These are phyloP conservation scores for Yarrowia osloensis DNA, from an alignment of 805 yeast genomes.

Conservation along the genomic window DNA sequence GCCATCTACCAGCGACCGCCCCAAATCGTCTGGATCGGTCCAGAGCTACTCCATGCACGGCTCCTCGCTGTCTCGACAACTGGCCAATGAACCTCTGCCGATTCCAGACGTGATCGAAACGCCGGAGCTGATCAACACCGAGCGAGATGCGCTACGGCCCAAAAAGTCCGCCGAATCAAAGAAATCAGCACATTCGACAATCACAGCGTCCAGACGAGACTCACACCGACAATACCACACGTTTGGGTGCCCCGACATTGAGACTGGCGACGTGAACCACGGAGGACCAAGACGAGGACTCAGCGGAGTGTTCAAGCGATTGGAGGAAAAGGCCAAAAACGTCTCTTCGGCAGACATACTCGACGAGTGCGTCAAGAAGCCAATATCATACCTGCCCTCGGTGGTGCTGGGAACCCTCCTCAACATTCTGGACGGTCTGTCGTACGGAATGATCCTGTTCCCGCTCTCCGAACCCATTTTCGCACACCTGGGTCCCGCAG, in stretches of 20 bases:
- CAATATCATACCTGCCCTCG: constrained; percentile 64
- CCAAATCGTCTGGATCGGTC: not conserved
- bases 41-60: constrained; percentile 4
- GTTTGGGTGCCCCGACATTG: constrained; percentile 17
- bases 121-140: not conserved
- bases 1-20: not conserved
- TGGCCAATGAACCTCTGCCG: constrained; percentile 17
- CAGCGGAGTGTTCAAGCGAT: not conserved
- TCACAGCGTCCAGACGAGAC: not conserved
- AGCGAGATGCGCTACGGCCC: constrained; percentile 1
- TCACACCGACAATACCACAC: constrained; percentile 21
- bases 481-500: constrained; percentile 78
- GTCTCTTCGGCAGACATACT: not conserved
- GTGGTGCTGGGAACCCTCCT: constrained; percentile 81
- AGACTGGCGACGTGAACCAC: constrained; percentile 15
- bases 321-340: not conserved
- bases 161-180: not conserved
- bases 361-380: constrained; percentile 37
- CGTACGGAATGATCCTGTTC: constrained; percentile 97
- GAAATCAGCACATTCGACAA: not conserved
- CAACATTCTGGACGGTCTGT: constrained; percentile 87
- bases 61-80: constrained; percentile 12
- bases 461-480: constrained; percentile 84
- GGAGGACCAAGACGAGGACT: constrained; percentile 18
- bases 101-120: constrained; percentile 6